Conservation (phyloP, 192 early-diverging fungal species). For the Coemansia sp. region DNA sequence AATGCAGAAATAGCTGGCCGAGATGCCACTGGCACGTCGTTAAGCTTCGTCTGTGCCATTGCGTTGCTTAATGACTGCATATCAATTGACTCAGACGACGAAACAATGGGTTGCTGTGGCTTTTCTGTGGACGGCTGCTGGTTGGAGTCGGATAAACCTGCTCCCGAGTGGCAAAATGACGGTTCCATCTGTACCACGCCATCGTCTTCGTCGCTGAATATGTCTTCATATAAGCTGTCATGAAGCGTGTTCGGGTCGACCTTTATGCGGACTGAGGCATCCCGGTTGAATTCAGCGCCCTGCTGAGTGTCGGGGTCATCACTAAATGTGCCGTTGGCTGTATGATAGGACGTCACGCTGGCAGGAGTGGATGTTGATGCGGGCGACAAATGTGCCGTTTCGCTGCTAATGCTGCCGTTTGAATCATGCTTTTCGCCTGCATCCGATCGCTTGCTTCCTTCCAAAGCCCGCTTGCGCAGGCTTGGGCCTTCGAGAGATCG, state of each 20-base stretch:
- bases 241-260: slow-evolving; percentile 28
- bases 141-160: slow-evolving; percentile 24
- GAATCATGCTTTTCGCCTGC: slow-evolving; percentile 17
- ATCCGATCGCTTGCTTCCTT: slow-evolving; percentile 10
- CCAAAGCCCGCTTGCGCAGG: slow-evolving; percentile 32
- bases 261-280: slow-evolving; percentile 41
- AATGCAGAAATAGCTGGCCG: slow-evolving; percentile 29
- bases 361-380: slow-evolving; percentile 25
- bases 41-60: slow-evolving; percentile 10
- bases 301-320: slow-evolving; percentile 10
- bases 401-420: slow-evolving; percentile 17
- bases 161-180: slow-evolving; percentile 38
- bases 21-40: not conserved
- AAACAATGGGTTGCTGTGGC: not conserved
- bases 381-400: slow-evolving; percentile 10
- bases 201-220: slow-evolving; percentile 50
- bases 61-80: slow-evolving; percentile 44
- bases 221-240: slow-evolving; percentile 41
- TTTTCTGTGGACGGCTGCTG: not conserved
- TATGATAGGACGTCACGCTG: slow-evolving; percentile 39
- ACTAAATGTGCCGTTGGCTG: slow-evolving; percentile 27
- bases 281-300: not conserved
- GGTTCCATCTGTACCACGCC: slow-evolving; percentile 45
- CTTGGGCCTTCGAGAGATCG: slow-evolving; percentile 15
- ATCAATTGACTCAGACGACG: slow-evolving; percentile 31